Evolutionary conservation across 345 rosid species (phyloP).

Genomic region (Sonneratia caseolaris): DNA sequence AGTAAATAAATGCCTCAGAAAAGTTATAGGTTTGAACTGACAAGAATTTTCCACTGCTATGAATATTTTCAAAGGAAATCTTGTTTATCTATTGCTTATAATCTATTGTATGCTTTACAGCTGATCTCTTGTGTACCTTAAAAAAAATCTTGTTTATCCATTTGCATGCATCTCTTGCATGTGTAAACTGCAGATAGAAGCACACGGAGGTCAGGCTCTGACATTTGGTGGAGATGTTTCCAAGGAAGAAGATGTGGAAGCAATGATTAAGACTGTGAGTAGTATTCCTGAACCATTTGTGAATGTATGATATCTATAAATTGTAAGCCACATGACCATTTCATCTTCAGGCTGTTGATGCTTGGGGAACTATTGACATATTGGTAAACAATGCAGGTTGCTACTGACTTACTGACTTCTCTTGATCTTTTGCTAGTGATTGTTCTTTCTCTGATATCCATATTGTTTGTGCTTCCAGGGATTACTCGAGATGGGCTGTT

Average conservation of each 20-base stretch:
- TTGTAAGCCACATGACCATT: slow-evolving; percentile 9
- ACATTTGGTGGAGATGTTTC: slow-evolving; percentile 97
- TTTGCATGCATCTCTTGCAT: background rate
- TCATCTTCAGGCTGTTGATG: slow-evolving; percentile 66
- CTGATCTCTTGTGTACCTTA: background rate
- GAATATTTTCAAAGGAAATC: background rate
- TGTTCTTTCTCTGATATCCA: background rate
- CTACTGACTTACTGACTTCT: slow-evolving; percentile 6
- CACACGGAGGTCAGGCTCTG: slow-evolving; percentile 81
- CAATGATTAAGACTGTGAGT: slow-evolving; percentile 92
- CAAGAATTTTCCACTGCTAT: background rate
- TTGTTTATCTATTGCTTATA: background rate
- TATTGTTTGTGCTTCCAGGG: slow-evolving; percentile 40
- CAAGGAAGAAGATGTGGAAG: slow-evolving; percentile 78
- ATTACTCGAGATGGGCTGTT: slow-evolving; percentile 79
- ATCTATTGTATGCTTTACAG: background rate
- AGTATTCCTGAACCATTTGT: slow-evolving; percentile 5
- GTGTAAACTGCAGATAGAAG: slow-evolving; percentile 56
- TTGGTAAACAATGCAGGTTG: slow-evolving; percentile 95
- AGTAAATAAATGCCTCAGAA: background rate
- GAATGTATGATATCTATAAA: slow-evolving; percentile 3
- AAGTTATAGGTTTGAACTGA: background rate
- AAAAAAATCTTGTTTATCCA: background rate
- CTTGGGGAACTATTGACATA: slow-evolving; percentile 94
- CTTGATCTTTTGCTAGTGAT: background rate